Conservation (phyloP, 75 land plant genomes). For the Gnetum montanum region DNA sequence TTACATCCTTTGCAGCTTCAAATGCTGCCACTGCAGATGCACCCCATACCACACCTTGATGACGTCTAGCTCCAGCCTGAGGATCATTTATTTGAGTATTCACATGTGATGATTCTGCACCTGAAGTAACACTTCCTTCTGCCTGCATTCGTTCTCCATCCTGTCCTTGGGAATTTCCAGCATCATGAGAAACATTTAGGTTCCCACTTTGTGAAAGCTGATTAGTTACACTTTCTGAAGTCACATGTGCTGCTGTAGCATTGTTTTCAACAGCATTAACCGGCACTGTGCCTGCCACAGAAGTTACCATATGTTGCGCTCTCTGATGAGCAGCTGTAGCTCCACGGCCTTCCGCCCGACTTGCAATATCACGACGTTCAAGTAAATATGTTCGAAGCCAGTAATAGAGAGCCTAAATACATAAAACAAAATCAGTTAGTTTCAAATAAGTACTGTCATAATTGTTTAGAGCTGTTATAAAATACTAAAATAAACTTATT, state of each 20-base stretch:
- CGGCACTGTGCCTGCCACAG: conserved; percentile 28
- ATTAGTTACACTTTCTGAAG: conserved; percentile 28
- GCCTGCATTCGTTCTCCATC: conserved; percentile 51
- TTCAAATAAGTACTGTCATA: not conserved
- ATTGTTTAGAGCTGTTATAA: not conserved
- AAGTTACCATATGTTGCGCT: conserved; percentile 27
- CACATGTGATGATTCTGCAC: conserved; percentile 43
- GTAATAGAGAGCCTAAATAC: conserved; percentile 77
- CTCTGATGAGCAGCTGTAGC: conserved; percentile 46
- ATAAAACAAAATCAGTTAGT: not conserved
- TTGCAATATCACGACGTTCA: conserved; percentile 95
- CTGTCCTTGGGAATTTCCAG: conserved; percentile 45
- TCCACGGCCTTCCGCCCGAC: conserved; percentile 69
- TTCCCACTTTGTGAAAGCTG: conserved; percentile 40
- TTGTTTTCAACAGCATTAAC: conserved; percentile 40
- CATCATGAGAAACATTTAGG: conserved; percentile 45
- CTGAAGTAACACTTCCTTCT: conserved; percentile 38
- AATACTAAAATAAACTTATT: not conserved
- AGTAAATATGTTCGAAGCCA: conserved; percentile 97
- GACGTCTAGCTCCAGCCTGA: conserved; percentile 42
- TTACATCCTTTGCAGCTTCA: conserved; percentile 97
- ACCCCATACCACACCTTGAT: conserved; percentile 47
- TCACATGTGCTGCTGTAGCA: conserved; percentile 26
- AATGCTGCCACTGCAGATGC: conserved; percentile 90
- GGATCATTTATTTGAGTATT: conserved; percentile 31